Base-by-base conservation (phyloP, 75 land plant genomes). In the Pseudotsuga menziesii region DNA sequence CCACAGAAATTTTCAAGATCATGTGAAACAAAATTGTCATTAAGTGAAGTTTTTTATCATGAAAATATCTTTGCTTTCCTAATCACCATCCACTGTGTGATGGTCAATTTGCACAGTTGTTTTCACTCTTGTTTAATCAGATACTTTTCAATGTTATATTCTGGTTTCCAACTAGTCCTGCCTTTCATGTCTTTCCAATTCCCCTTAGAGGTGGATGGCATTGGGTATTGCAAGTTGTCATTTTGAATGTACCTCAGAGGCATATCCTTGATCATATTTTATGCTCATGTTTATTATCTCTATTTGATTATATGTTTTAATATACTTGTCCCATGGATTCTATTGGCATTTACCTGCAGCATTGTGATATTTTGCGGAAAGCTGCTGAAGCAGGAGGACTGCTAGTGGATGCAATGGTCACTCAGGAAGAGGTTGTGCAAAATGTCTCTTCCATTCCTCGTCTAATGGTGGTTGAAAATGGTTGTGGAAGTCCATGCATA, bases 321-420 rank as follows among this genome's bases (percentile, higher is more conserved):
- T 48, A 39, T 9, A 48, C 9, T 48, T 48, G 2, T 48, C 9
- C 13, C 11, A 48, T 48, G 54, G 54, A 48, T 48, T 48, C 12
- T 9, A 48, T 27, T 75, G 22, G 23, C 14, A 66, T 70, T 78
- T 48, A 48, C 54, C 54, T 55, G 56, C 91, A 94, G 98, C 99
- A 97, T 75, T 97, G 99, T 84, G 94, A 94, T 80, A 91, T 87
- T 56, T 82, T 97, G 11, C 87, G 99, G 23, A 85, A 82, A 78
- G 94, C 99, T 75, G 99, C 99, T 75, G 91, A 92, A 82, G 93
- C 93, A 57, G 99, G 99, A 79, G 99, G 95, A n/a, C 79, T 97
- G 8, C 82, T 97, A 16, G 83, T 92, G 57, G 95, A 97, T 89
- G 95, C 93, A 27, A 89, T 91, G 87, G 73, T 72, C 7, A 81